Evolutionary conservation across 2,329 filamentous ascomycete genomes (phyloP).

Genomic region (Myriosclerotinia duriaeana): DNA sequence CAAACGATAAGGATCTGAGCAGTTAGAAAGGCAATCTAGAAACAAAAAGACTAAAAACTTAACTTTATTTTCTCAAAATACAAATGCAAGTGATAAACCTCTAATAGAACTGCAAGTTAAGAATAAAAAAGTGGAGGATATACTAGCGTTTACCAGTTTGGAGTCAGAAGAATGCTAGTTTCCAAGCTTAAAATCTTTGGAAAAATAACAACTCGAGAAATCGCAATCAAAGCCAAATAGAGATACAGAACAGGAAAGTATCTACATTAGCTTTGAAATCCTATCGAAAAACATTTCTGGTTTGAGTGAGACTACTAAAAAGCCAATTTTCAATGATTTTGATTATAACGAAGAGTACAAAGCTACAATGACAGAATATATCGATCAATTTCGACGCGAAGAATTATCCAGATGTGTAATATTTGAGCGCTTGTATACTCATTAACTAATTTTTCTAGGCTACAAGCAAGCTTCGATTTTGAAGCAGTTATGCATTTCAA

Average conservation of each 20-base stretch:
- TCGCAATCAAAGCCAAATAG: background rate
- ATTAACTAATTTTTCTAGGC: conserved; percentile 14
- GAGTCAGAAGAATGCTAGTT: background rate
- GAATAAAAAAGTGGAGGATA: background rate
- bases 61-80: background rate
- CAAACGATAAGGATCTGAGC: conserved; percentile 6
- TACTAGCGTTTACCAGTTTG: background rate
- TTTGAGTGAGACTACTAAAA: background rate
- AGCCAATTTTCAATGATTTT: conserved; percentile 2
- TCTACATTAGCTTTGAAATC: background rate
- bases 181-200: conserved; percentile 4
- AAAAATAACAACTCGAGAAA: conserved; percentile 9
- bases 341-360: conserved; percentile 8
- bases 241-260: background rate
- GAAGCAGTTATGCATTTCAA: conserved; percentile 13
- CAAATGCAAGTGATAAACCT: background rate
- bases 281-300: conserved; percentile 2
- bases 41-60: background rate
- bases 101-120: background rate
- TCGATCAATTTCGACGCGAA: background rate
- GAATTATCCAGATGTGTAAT: conserved; percentile 9
- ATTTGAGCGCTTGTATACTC: background rate
- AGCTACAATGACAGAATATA: conserved; percentile 5
- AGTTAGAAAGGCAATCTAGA: background rate
- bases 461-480: conserved; percentile 8